Base-by-base conservation (phyloP, 345 rosid species). In the Populus tremula region DNA sequence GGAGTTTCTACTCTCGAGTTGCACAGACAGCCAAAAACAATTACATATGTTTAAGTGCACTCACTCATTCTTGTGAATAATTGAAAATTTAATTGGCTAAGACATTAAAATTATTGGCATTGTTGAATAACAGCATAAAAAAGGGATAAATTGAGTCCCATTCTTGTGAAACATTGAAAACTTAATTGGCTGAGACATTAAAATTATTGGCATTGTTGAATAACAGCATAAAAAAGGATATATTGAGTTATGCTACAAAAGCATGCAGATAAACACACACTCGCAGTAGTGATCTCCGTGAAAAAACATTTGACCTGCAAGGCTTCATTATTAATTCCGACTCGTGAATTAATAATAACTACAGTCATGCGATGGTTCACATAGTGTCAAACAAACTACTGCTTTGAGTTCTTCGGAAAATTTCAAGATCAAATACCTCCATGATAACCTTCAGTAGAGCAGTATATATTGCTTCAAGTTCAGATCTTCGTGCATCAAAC, bases 401-500 rank as follows among this genome's bases (percentile, higher is more conserved):
- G 12, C 20, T n/a, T 41, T 62, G 53, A 67, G 75, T 70, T 69
- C 64, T 36, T 67, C 49, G 20, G 77, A 35, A 82, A 33, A 63
- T 38, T 56, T 41, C 21, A 80, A 74, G 65, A 27, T 36, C 23
- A 20, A 39, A 62, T 67, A 74, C 70, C 83, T 78, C 98, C 97
- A 84, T 83, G 81, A 89, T 93, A 80, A 95, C 93, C 90, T 89
- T 91, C 77, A 94, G 87, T 73, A 94, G 80, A 85, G 97, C 88
- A 72, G 87, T 88, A 83, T 91, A 94, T 74, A 94, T 86, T 47
- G 91, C 83, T 87, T 93, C 97, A 78, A 94, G 94, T 86, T 94
- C 95, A 53, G 95, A 91, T 89, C 98, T 90, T 54, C 98, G 88
- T 45, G 94, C 79, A 82, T 94, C 97, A 81, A 94, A 93, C 85